These are phyloP conservation scores for Phycomyces nitens DNA, from an alignment of 192 early-diverging fungal species.

Conservation along the genomic window DNA sequence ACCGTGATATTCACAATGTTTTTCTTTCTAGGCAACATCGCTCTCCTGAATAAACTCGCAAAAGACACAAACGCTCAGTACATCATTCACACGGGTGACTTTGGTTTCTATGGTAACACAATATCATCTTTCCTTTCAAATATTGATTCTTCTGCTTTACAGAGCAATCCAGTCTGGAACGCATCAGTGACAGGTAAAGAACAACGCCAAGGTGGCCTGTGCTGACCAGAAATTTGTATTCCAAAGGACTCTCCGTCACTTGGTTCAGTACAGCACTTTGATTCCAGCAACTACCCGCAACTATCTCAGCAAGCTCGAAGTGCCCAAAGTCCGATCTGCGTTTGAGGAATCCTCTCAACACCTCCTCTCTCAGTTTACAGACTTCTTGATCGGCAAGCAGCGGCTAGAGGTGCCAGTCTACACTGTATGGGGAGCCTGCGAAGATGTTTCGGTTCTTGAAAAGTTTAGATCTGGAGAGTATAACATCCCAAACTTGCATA, in stretches of 20 bases:
- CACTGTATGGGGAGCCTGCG: conserved; percentile 61
- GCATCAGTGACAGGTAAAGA: conserved; percentile 50
- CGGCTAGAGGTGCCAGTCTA: conserved; percentile 53
- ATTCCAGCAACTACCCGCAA: neutral
- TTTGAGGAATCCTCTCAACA: conserved; percentile 34
- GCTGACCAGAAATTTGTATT: too few species aligned
- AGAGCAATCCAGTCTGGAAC: conserved; percentile 47
- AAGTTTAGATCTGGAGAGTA: conserved; percentile 52
- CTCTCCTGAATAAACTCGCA: conserved; percentile 55
- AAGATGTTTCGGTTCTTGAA: conserved; percentile 58
- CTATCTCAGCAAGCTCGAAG: neutral
- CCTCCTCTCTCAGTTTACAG: conserved; percentile 52
- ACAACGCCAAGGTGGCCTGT: too few species aligned
- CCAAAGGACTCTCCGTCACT: conserved; percentile 49
- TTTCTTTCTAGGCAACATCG: conserved; percentile 45
- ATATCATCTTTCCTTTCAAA: neutral
- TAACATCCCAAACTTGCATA: conserved; percentile 43
- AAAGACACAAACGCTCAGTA: conserved; percentile 48
- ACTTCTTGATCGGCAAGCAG: conserved; percentile 40
- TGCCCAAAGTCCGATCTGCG: conserved; percentile 39
- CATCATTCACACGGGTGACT: conserved; percentile 60
- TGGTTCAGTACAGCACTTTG: conserved; percentile 41
- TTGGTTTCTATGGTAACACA: conserved; percentile 56
- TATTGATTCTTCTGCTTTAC: neutral
- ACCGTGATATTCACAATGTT: too few species aligned